A percentile compares a stretch with the other conserved stretches of the same genome.
These are phyloP conservation scores for Penicillium sp. DNA, from an alignment of 2,329 filamentous ascomycete genomes.

Conservation along the genomic window DNA sequence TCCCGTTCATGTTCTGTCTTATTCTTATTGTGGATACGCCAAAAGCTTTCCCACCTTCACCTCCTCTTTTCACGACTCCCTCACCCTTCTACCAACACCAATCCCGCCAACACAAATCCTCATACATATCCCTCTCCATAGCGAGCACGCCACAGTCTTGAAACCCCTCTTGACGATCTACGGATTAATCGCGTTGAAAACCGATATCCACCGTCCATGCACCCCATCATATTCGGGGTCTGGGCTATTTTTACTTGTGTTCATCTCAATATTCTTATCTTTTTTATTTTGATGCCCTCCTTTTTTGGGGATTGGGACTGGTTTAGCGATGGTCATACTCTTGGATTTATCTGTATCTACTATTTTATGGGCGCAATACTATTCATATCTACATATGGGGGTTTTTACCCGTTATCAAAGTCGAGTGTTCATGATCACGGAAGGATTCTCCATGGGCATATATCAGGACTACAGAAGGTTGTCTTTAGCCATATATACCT, in stretches of 20 bases:
- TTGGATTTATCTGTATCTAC: conserved; percentile 27
- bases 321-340: conserved; percentile 28
- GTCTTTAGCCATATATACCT: too few species aligned
- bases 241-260: background rate
- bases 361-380: conserved; percentile 13
- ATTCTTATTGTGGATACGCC: conserved; percentile 3
- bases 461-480: too few species aligned
- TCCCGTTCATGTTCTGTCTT: background rate
- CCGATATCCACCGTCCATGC: conserved; percentile 3
- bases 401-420: background rate
- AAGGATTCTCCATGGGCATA: too few species aligned
- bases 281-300: background rate
- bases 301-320: conserved; percentile 15
- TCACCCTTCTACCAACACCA: background rate
- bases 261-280: background rate
- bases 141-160: background rate
- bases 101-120: too few species aligned
- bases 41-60: conserved; percentile 12
- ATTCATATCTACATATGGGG: conserved; percentile 8
- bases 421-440: background rate
- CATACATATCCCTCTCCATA: background rate
- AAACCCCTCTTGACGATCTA: background rate
- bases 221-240: background rate
- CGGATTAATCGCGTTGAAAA: background rate
- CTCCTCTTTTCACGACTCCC: background rate